Evolutionary conservation across 2,329 filamentous ascomycete genomes (phyloP).

Genomic region (Chrysoporthe puriensis): DNA sequence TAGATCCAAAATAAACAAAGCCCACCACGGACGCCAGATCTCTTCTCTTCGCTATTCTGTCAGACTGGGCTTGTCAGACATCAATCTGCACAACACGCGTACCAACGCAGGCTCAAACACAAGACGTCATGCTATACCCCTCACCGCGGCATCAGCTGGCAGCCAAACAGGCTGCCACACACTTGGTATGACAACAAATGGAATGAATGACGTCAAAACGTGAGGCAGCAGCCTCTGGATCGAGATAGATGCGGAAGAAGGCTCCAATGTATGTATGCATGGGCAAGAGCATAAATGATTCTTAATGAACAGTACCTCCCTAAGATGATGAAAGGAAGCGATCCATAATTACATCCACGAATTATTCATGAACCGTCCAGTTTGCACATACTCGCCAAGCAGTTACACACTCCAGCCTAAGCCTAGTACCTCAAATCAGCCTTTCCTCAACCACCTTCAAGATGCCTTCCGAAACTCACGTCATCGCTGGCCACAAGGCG

Average conservation of each 20-base stretch:
- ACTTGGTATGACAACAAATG: neutral
- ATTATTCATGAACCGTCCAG: neutral
- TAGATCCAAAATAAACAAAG: neutral
- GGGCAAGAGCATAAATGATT: too few relatives aligned
- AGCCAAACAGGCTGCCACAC: conserved; percentile 6
- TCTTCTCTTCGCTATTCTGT: neutral
- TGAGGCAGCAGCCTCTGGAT: neutral
- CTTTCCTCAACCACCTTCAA: conserved; percentile 31
- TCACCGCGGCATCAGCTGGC: neutral
- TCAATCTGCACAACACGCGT: neutral
- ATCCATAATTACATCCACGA: neutral
- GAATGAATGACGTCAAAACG: conserved; percentile 11
- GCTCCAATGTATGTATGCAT: neutral
- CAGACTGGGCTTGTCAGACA: neutral
- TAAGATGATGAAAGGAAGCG: neutral
- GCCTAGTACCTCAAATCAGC: neutral
- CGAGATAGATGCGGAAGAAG: neutral
- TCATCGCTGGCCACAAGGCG: conserved; percentile 63
- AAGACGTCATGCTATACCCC: conserved; percentile 1
- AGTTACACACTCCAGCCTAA: neutral
- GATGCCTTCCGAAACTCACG: conserved; percentile 54
- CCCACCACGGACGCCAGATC: neutral
- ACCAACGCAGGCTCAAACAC: neutral
- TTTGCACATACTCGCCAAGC: neutral
- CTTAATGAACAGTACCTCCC: too few relatives aligned